phyloP scores from a whole-genome alignment of 306 rosid genomes.

The Echinosophora koreensis region DNA sequence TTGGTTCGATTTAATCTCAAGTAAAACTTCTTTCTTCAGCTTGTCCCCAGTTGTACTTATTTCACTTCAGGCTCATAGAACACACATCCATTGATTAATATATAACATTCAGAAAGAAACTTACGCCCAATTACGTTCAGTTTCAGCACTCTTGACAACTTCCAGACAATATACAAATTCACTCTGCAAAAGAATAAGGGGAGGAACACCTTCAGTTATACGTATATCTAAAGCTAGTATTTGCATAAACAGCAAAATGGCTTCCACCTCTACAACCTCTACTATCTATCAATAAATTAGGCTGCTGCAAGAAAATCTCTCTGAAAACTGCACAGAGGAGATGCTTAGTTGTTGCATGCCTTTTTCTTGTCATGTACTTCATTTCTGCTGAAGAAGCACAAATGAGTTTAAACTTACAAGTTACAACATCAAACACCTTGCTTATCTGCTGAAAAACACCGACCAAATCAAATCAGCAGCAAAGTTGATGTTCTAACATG shows the following conservation, averaged over 20 bases:
- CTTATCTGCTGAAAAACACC: too few relatives aligned
- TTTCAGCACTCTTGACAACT: slow-evolving; percentile 77
- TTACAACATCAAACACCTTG: too few relatives aligned
- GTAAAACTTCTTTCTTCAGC: background rate
- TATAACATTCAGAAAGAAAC: slow-evolving; percentile 48
- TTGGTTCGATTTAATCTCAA: background rate
- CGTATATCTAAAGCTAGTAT: slow-evolving; percentile 43
- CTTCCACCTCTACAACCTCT: slow-evolving; percentile 89
- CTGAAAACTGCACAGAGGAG: too few relatives aligned
- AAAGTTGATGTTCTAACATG: background rate
- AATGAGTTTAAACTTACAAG: too few relatives aligned
- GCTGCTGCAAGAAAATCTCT: too few relatives aligned
- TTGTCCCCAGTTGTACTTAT: slow-evolving; percentile 22
- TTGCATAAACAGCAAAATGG: slow-evolving; percentile 75
- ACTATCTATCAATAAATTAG: too few relatives aligned
- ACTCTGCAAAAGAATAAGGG: slow-evolving; percentile 60
- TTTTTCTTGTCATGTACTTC: too few relatives aligned
- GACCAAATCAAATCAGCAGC: too few relatives aligned
- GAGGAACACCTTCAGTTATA: slow-evolving; percentile 41
- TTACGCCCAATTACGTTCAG: slow-evolving; percentile 91
- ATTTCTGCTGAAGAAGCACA: too few relatives aligned
- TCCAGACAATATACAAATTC: slow-evolving; percentile 89
- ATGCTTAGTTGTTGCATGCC: too few relatives aligned
- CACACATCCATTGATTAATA: slow-evolving; percentile 12
- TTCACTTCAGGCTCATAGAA: slow-evolving; percentile 32